Evolutionary conservation across 1,284 basidiomycete genomes (phyloP), one percentile per base, ranked within the genome.

Genomic region (Grifola frondosa): DNA sequence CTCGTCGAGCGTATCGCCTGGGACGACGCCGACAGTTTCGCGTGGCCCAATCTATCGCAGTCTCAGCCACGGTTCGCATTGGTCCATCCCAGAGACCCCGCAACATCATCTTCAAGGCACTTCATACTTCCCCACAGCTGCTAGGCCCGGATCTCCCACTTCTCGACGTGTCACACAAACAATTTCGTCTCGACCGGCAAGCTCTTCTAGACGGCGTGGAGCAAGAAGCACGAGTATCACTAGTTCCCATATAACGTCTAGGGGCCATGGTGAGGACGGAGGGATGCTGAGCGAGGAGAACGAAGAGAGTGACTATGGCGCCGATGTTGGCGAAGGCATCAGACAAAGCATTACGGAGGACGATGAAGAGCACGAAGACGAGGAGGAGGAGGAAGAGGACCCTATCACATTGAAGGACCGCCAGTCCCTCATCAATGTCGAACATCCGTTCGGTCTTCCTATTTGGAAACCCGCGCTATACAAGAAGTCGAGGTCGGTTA

Each of bases 381-480:
- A 61, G 15, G 56, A 61, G 4, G 67, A 67, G 22, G 69, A 72
- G 30, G 83, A 83, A n/a, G 84, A 82, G 25, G 93, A 97, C 56
- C 91, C 90, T 28, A 93, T 98, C 57, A 99, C 96, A 0, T 71
- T 99, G 54, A 94, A 90, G 67, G 95, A 98, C 58, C 84, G 97
- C 22, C 97, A 99, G 65, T 97, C 97, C 33, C 88, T 96, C 56
- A 97, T 99, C 66, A 99, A 99, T 69, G 94, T 97, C 62, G 93
- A 97, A 64, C 97, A 99, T 67, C 97, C 97, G 6, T 99, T 99
- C 66, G 97, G 97, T 75, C 77, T 99, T 53, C 97, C 93, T 33
- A 98, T 99, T 62, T 99, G 97, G 97, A 99, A 99, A 68, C 97
- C 97, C 11, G 97, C 97, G 0, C 69, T 99, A 40, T 99, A 99